Evolutionary conservation across 768 basidiomycete genomes (phyloP), one percentile per base, ranked within the genome.

Genomic region (Tremella mesenterica): DNA sequence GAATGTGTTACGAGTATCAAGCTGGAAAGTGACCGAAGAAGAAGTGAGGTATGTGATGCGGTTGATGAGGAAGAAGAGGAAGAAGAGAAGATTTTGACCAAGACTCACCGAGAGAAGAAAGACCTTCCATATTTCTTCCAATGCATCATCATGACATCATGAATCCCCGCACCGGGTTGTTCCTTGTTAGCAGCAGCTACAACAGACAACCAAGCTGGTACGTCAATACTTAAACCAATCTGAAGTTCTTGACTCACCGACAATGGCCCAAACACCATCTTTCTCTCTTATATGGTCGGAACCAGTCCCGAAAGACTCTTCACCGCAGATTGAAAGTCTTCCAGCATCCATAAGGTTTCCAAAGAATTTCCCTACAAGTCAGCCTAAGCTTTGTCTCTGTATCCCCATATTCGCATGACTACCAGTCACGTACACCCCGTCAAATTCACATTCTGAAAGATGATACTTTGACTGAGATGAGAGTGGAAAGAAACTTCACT

Each of bases 291-390:
- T 93, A 75, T 99, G 95, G 75, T 99, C 95, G 13, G 93, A 97
- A n/a, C 95, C 95, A 7, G 95, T 99, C 53, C 95, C 95, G 73
- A 99, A 99, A 3, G 89, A 92, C 76, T 99, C 95, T 73, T 99
- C 95, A 53, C 95, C 95, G 67, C 95, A 99, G 70, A 99, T 97
- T 46, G 93, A 96, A 46, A 99, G 81, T 39, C 89, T 81, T 0
- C 92, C 93, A 18, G 95, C 95, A 72, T 99, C 95, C 95, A 99
- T 99, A 64, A 99, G 78, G 76, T 97, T 99, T 44, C 95, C 95
- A 71, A 99, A 99, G 81, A 99, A 99, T 76, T 99, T 99, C 59
- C 93, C 92, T 91, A 59, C 14, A 29, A 39, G 13, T 28, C 30
- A 50, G 44, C 39, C 57, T 20, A 29, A 10, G 16, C 14, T 49